Evolutionary conservation across 331 rosid species (phyloP).

Genomic region (Rhamnella rubrinervis): DNA sequence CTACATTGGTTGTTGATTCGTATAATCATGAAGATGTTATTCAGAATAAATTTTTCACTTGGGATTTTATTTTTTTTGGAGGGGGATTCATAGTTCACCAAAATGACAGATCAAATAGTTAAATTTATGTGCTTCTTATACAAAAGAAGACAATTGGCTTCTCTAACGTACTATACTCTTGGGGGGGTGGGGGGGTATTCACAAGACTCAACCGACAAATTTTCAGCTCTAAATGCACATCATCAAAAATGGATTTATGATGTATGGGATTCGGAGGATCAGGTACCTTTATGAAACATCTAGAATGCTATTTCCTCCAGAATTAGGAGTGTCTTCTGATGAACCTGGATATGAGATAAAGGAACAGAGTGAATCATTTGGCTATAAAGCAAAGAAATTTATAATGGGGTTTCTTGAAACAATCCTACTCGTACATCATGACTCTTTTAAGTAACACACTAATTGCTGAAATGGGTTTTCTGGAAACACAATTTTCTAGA

Average conservation of each 20-base stretch:
- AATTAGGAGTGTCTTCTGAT: constrained; percentile 82
- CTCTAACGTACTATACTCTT: not conserved
- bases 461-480: not conserved
- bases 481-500: not conserved
- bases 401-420: not conserved
- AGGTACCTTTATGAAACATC: constrained; percentile 7
- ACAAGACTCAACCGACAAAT: constrained; percentile 1
- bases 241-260: not conserved
- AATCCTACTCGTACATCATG: not conserved
- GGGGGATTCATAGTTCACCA: no score
- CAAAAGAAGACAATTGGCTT: not conserved
- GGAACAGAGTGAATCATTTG: constrained; percentile 19
- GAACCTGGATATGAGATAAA: constrained; percentile 62
- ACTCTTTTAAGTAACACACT: not conserved
- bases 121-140: no score
- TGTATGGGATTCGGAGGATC: constrained; percentile 1
- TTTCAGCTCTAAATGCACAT: not conserved
- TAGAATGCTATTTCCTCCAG: constrained; percentile 87
- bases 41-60: not conserved
- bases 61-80: not conserved
- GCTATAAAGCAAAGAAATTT: constrained; percentile 1
- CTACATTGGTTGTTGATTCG: constrained; percentile 31
- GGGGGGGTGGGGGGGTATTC: not conserved
- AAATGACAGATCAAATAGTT: no score
- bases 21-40: constrained; percentile 33